Conservation (phyloP, 495 filamentous ascomycete genomes). For the Penicillium waksmanii region DNA sequence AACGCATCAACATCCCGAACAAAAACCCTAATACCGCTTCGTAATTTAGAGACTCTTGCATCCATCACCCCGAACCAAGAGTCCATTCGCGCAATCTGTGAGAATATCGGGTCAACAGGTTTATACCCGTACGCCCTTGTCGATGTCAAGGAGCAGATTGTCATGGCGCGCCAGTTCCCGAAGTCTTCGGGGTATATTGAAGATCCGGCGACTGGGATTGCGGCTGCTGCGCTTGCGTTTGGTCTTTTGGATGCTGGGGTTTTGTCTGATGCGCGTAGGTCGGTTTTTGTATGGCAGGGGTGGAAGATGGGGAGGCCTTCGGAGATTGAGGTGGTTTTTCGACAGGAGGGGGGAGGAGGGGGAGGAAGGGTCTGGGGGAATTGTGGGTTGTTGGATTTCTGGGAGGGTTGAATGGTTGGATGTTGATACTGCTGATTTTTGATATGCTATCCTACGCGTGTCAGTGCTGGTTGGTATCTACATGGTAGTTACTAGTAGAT, state of each 20-base stretch:
- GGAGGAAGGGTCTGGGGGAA: too few relatives aligned
- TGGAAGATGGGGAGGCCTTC: conserved; percentile 10
- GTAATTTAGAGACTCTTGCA: background rate
- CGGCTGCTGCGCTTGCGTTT: conserved; percentile 17
- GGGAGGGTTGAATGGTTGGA: conserved; percentile 6
- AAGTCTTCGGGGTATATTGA: conserved; percentile 11
- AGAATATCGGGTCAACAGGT: conserved; percentile 11
- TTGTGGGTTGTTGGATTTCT: conserved; percentile 21
- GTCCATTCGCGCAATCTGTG: conserved; percentile 7
- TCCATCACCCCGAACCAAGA: background rate
- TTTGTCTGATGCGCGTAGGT: background rate
- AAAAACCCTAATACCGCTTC: conserved; percentile 18
- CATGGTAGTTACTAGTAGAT: too few relatives aligned
- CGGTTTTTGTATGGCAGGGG: conserved; percentile 16
- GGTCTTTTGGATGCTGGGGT: background rate
- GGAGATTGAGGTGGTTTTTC: conserved; percentile 12
- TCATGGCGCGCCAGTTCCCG: conserved; percentile 18
- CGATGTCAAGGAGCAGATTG: background rate
- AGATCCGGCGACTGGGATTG: conserved; percentile 19
- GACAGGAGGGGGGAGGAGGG: background rate
- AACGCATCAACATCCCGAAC: conserved; percentile 9
- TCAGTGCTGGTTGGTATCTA: too few relatives aligned
- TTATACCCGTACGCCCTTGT: conserved; percentile 17
- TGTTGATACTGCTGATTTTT: too few relatives aligned
- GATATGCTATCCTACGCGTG: too few relatives aligned